Evolutionary conservation across 176 grass and related monocot species (phyloP).

Genomic region (Carex myosuroides): DNA sequence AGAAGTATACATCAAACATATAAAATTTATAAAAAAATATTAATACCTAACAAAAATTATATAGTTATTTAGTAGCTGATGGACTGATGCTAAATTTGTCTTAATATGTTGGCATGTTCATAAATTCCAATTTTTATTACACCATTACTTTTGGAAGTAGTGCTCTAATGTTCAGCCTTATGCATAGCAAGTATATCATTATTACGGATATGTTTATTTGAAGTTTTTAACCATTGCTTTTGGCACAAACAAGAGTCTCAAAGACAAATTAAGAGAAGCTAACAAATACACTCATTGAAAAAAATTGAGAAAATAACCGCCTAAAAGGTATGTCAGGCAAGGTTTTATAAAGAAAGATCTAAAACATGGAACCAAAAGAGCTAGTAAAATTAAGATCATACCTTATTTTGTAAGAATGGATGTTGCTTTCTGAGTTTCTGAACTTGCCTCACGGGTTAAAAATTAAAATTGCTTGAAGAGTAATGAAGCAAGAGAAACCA

Average conservation of each 20-base stretch:
- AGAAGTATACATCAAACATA: neutral
- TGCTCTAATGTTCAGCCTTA: neutral
- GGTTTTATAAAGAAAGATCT: neutral
- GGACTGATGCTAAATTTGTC: neutral
- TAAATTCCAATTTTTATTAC: neutral
- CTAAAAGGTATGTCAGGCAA: neutral
- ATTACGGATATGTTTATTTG: too few relatives aligned
- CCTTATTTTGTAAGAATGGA: conserved; percentile 3
- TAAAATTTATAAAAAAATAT: neutral
- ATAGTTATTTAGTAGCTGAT: neutral
- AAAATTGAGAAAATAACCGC: neutral
- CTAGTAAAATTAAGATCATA: neutral
- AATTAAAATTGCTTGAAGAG: neutral
- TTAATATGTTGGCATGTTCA: neutral
- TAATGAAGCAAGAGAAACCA: conserved; percentile 20
- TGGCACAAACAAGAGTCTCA: neutral
- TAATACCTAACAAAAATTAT: neutral
- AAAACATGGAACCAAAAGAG: neutral
- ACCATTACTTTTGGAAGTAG: neutral
- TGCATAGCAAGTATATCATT: neutral
- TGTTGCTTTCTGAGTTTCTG: neutral
- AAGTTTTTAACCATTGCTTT: neutral
- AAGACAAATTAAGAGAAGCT: neutral
- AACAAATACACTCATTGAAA: neutral
- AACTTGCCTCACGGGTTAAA: neutral